These are phyloP conservation scores for Vicia villosa DNA, from an alignment of 306 rosid genomes.

Conservation along the genomic window DNA sequence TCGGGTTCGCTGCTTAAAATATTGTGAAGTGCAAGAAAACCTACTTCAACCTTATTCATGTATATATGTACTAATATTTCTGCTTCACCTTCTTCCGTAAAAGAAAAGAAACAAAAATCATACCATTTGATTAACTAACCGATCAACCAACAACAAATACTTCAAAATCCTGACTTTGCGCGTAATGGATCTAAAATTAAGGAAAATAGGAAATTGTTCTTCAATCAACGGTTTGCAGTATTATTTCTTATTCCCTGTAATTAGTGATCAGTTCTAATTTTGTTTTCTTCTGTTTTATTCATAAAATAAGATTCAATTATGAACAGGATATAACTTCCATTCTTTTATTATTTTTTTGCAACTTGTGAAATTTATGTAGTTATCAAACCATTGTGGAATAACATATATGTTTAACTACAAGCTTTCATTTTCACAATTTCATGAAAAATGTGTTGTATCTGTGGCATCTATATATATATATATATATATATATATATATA, in stretches of 20 bases:
- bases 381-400: background rate
- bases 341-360: conserved; percentile 20
- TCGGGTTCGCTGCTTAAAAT: conserved; percentile 8
- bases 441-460: background rate
- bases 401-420: background rate
- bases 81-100: background rate
- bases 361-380: conserved; percentile 1
- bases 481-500: too few relatives aligned
- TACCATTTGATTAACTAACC: background rate
- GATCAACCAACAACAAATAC: conserved; percentile 10
- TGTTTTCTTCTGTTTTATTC: conserved; percentile 20
- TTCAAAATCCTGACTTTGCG: background rate
- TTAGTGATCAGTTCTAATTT: background rate
- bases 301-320: conserved; percentile 4
- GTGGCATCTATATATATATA: background rate
- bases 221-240: background rate
- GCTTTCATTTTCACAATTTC: background rate
- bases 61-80: background rate
- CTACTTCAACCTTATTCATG: conserved; percentile 17
- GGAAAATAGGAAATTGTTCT: background rate
- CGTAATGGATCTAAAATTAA: background rate
- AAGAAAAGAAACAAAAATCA: background rate
- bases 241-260: background rate
- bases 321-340: background rate
- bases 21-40: conserved; percentile 28